Conservation (phyloP, 78 protist genomes). For the Dictyostelium brefeldianum region DNA sequence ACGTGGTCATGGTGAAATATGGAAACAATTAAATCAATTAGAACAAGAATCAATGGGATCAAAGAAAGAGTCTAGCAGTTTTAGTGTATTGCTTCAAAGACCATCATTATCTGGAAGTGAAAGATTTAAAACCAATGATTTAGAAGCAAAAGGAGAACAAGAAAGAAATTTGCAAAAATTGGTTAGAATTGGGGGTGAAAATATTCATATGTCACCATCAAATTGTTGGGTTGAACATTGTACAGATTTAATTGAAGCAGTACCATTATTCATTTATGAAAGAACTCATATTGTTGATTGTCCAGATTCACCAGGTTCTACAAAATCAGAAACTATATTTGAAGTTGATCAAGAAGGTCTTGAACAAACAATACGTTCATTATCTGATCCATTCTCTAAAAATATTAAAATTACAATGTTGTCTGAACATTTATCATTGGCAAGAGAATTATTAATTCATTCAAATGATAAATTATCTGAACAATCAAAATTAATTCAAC, state of each 20-base stretch:
- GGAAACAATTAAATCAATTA: neutral
- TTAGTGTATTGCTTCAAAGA: constrained; percentile 61
- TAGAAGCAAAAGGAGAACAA: constrained; percentile 73
- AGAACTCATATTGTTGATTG: constrained; percentile 2
- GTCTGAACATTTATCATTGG: constrained; percentile 52
- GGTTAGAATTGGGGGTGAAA: constrained; percentile 72
- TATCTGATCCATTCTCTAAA: constrained; percentile 68
- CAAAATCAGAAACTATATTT: constrained; percentile 26
- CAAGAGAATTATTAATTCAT: constrained; percentile 43
- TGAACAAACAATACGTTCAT: constrained; percentile 52
- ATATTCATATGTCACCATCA: constrained; percentile 66
- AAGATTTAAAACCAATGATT: constrained; percentile 66
- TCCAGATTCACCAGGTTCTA: neutral
- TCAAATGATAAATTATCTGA: neutral
- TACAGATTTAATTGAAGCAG: constrained; percentile 81
- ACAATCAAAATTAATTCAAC: neutral
- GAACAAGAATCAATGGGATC: neutral
- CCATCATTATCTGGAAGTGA: constrained; percentile 50
- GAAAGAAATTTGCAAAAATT: constrained; percentile 62
- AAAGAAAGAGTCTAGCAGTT: neutral
- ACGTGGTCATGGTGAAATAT: constrained; percentile 8
- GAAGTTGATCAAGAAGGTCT: constrained; percentile 85
- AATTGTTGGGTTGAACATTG: constrained; percentile 75
- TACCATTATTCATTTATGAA: constrained; percentile 82
- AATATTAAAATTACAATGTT: constrained; percentile 47